Conservation (phyloP, 2,329 filamentous ascomycete species). For the Cryphonectria parasitica region DNA sequence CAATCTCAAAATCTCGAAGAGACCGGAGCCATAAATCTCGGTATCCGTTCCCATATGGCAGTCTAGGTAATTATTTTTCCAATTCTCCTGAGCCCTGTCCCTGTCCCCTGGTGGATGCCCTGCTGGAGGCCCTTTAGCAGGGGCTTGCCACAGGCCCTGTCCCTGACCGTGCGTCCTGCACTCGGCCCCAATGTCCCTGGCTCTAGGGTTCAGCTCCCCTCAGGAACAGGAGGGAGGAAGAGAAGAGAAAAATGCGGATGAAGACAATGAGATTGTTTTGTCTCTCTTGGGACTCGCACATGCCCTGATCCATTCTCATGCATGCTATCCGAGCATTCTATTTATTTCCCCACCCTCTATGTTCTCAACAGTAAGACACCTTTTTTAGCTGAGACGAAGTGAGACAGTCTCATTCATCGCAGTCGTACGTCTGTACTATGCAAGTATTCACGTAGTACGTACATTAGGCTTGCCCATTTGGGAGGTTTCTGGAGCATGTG, state of each 20-base stretch:
- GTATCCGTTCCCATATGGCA: background rate
- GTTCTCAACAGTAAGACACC: background rate
- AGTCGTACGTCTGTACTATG: background rate
- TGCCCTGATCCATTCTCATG: background rate
- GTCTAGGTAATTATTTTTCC: background rate
- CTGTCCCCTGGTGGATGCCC: background rate
- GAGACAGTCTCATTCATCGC: background rate
- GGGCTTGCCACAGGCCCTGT: background rate
- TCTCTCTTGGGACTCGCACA: background rate
- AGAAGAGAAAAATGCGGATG: no score
- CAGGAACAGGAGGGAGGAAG: slow-evolving; percentile 15
- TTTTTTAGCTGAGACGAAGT: background rate
- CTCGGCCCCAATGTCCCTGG: background rate
- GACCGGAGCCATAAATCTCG: slow-evolving; percentile 4
- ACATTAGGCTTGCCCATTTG: no score
- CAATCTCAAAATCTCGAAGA: slow-evolving; percentile 6
- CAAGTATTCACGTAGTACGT: background rate
- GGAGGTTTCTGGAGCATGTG: no score
- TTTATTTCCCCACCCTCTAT: background rate
- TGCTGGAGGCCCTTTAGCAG: background rate
- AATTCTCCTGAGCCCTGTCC: slow-evolving; percentile 1
- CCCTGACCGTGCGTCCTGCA: background rate
- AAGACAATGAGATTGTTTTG: slow-evolving; percentile 22
- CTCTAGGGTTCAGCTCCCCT: background rate
- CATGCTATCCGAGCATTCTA: background rate